Percentiles rank a stretch among this genome's conserved stretches.
phyloP scores from a whole-genome alignment of 1,284 basidiomycete species.

The Grifola frondosa region DNA sequence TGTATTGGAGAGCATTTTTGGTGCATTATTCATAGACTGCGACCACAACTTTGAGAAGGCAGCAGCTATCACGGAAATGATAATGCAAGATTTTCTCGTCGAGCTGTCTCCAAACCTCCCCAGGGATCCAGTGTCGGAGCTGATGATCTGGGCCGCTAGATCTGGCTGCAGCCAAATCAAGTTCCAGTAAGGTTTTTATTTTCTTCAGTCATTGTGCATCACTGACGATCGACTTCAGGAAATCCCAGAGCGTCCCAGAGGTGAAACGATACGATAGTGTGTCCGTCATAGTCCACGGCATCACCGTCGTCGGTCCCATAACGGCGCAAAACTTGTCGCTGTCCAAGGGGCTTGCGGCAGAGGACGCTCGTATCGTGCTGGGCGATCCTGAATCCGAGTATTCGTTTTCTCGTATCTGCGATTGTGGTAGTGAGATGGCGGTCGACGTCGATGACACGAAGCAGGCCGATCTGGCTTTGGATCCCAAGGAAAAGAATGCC shows the following conservation, averaged over 20 bases:
- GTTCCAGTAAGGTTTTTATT: slow-evolving; percentile 41
- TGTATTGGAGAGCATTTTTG: slow-evolving; percentile 80
- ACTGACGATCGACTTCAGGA: slow-evolving; percentile 38
- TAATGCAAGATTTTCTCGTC: slow-evolving; percentile 63
- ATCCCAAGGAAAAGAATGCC: slow-evolving; percentile 10
- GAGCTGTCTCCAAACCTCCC: slow-evolving; percentile 56
- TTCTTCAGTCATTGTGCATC: background rate
- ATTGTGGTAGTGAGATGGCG: slow-evolving; percentile 36
- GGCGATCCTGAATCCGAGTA: slow-evolving; percentile 45
- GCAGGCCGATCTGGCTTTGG: slow-evolving; percentile 8
- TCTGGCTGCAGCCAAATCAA: slow-evolving; percentile 52
- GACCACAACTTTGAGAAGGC: slow-evolving; percentile 69
- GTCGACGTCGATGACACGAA: slow-evolving; percentile 18
- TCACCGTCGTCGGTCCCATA: slow-evolving; percentile 56
- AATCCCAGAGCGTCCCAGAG: slow-evolving; percentile 44
- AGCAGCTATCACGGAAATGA: slow-evolving; percentile 53
- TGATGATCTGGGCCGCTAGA: slow-evolving; percentile 61
- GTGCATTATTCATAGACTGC: slow-evolving; percentile 81
- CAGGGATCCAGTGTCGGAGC: slow-evolving; percentile 64
- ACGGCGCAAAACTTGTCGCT: slow-evolving; percentile 52
- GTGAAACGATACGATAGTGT: slow-evolving; percentile 49
- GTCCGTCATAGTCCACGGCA: slow-evolving; percentile 58
- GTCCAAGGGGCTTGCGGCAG: slow-evolving; percentile 65
- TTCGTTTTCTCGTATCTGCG: slow-evolving; percentile 50
- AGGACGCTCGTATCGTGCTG: slow-evolving; percentile 54